Base-by-base conservation (phyloP, 2,329 filamentous ascomycete genomes). In the Westerdykella sp. region DNA sequence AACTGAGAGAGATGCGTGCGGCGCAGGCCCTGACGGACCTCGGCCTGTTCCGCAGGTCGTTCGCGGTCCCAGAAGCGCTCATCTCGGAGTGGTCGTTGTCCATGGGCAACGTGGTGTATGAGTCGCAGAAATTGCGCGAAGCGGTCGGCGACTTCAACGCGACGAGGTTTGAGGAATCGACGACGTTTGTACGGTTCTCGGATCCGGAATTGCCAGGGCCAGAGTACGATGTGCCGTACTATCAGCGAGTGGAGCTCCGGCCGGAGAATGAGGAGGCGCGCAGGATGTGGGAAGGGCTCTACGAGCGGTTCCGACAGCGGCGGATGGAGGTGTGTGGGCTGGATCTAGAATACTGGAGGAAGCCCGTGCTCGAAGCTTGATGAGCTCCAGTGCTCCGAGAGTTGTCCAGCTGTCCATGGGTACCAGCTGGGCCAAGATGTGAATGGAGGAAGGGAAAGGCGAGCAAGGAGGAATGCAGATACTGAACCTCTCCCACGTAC, bases 271-370 rank as follows among this genome's bases (percentile, higher is more conserved):
- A 66, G 37, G 67, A 73, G 43, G 71, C 72, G 7, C 64, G 72
- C 44, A 69, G 68, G 56, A 64, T 68, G 22, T 77, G 74, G 73
- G 72, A 72, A 49, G 68, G 61, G 41, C 54, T 76, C 44, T 77
- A 77, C 49, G 71, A 72, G 31, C 56, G 62, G 28, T 77, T 74
- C 54, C 69, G 72, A 37, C 69, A 73, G 49, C 66, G 65, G 51
- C 64, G 74, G 42, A 73, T 73, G 68, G 73, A 76, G 44, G 68
- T 76, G 39, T 77, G 74, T 55, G 74, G 73, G 39, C 58, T 77
- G 46, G 74, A 76, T 50, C 57, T 77, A 50, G 73, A 76, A 58
- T 56, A 53, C 16, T 73, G 69, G 62, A 42, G 31, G 34, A 41
- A 47, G 48, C 53, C 60, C 6, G 43, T 53, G 39, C 25, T 28